Evolutionary conservation across 257 asterid species (phyloP), one percentile per base, ranked within the genome.

Genomic region (Solanum bulbocastanum): DNA sequence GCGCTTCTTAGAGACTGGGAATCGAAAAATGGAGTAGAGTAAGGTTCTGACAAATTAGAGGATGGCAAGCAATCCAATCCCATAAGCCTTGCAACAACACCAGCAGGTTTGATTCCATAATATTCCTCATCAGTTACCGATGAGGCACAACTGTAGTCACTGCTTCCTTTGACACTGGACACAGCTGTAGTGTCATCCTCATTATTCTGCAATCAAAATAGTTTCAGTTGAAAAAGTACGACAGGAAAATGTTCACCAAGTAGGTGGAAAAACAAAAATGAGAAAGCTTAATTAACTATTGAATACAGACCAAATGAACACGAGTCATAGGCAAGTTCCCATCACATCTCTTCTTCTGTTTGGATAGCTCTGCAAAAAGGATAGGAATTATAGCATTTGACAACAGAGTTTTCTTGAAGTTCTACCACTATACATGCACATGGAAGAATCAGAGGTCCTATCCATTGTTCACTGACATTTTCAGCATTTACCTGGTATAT

Each of bases 31-130:
- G 98, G 95, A 73, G 94, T 88, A 4, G 98, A 90, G 86, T 89
- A 90, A 25, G 94, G 90, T 86, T 94, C 98, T 0, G 88, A 49
- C 30, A 87, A 40, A 83, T 81, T 91, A 36, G 96, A 91, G 90
- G 94, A 93, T 32, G 99, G 98, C 92, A 95, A 86, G 75, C 94
- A 90, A 88, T 97, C 98, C 90, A 97, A 90, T 62, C 99, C 99
- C 99, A 97, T 97, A 37, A 97, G 98, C 87, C 98, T 92, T n/a
- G 98, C 99, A 90, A 96, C 97, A 4, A 97, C 98, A 3, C 97
- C 93, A 1, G 98, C 99, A 23, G 94, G 93, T 88, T 86, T 94
- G 9, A 90, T 87, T 60, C 92, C 92, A 56, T 86, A 90, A 85
- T 91, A 71, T 33, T 96, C 99, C 81, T 97, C 99, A 86, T 96